Evolutionary conservation across 805 yeast species (phyloP).

Genomic region (Cyberlindnera xishuangbannaensis): DNA sequence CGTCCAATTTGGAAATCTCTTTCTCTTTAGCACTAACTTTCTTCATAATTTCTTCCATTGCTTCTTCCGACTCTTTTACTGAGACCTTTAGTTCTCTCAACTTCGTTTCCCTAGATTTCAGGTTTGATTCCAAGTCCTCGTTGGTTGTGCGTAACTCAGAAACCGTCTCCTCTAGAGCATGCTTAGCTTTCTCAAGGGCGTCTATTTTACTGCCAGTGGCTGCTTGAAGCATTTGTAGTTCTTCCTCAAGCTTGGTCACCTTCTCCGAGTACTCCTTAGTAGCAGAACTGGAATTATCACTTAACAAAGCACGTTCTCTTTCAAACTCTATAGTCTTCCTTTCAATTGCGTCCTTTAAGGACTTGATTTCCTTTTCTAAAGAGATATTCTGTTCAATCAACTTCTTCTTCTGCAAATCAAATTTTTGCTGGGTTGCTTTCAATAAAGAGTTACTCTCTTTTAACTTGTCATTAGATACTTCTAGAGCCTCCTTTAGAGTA

Average conservation of each 20-base stretch:
- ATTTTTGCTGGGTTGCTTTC: constrained; percentile 14
- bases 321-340: constrained; percentile 41
- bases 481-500: constrained; percentile 6
- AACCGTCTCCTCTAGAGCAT: constrained; percentile 11
- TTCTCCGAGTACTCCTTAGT: constrained; percentile 44
- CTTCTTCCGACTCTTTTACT: neutral
- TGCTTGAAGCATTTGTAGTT: constrained; percentile 13
- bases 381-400: constrained; percentile 18
- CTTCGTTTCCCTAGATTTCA: constrained; percentile 6
- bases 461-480: constrained; percentile 3
- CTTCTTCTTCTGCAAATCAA: constrained; percentile 19
- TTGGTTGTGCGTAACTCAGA: constrained; percentile 11
- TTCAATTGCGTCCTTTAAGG: constrained; percentile 30
- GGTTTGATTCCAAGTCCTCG: constrained; percentile 5
- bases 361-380: constrained; percentile 26
- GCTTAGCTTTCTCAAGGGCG: constrained; percentile 11
- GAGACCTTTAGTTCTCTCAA: constrained; percentile 5
- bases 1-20: constrained; percentile 1
- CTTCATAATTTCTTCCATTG: constrained; percentile 1
- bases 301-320: constrained; percentile 41
- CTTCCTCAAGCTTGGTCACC: constrained; percentile 37
- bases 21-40: constrained; percentile 2
- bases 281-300: constrained; percentile 44
- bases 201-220: constrained; percentile 5
- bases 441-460: constrained; percentile 12